phyloP scores from a whole-genome alignment of 2,329 filamentous ascomycete genomes.

The Aspergillus sclerotialis region DNA sequence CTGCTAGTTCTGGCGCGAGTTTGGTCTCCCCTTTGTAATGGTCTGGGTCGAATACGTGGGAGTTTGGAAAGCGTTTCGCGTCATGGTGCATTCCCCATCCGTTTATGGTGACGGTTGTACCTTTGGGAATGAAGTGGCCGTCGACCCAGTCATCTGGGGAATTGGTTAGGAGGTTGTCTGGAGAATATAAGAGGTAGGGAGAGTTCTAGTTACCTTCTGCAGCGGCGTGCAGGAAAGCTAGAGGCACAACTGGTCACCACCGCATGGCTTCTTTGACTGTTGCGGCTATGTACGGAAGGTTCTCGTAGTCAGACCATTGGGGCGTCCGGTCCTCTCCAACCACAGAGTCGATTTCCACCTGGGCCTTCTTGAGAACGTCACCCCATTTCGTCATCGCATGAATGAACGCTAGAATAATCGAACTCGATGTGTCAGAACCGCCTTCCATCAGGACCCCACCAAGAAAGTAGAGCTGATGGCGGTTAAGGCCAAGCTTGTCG shows the following conservation, averaged over 20 bases:
- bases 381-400: conserved; percentile 46
- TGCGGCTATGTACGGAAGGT: conserved; percentile 48
- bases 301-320: conserved; percentile 40
- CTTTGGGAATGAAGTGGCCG: conserved; percentile 43
- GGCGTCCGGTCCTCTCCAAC: conserved; percentile 45
- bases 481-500: conserved; percentile 21
- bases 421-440: conserved; percentile 39
- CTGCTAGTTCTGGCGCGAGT: conserved; percentile 28
- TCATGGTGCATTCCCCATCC: conserved; percentile 44
- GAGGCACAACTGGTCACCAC: conserved; percentile 48
- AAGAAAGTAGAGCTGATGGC: conserved; percentile 37
- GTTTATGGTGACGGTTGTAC: conserved; percentile 39
- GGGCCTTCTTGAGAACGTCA: conserved; percentile 38
- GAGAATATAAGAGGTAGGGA: background rate
- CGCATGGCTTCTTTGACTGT: conserved; percentile 52
- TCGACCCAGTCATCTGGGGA: conserved; percentile 33
- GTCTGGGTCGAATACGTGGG: conserved; percentile 25
- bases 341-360: conserved; percentile 44
- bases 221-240: conserved; percentile 46
- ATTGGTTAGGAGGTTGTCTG: conserved; percentile 9
- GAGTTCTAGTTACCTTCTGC: conserved; percentile 12
- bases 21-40: conserved; percentile 15
- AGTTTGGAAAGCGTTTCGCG: conserved; percentile 29
- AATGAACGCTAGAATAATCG: conserved; percentile 37
- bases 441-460: conserved; percentile 34